Conservation (phyloP, 1,284 basidiomycete species). For the Cutaneotrichosporon cavernicola region DNA sequence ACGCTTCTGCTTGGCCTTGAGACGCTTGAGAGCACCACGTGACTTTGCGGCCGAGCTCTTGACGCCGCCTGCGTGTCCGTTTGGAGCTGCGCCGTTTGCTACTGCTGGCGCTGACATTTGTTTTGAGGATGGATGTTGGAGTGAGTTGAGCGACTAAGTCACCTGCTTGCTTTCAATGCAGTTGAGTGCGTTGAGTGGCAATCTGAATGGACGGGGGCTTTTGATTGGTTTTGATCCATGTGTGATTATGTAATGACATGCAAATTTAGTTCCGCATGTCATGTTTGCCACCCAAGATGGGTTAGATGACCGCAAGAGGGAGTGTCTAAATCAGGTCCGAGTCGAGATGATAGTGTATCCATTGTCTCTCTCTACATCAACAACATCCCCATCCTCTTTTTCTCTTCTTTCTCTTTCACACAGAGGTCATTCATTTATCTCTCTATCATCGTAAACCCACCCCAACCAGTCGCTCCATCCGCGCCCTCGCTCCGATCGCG, state of each 20-base stretch:
- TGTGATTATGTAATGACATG: not conserved
- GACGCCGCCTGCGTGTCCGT: conserved; percentile 26
- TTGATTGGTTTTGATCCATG: not conserved
- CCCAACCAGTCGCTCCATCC: not conserved
- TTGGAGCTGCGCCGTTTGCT: conserved; percentile 22
- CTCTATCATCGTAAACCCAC: not conserved
- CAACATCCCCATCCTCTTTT: not conserved
- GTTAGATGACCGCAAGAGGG: not conserved
- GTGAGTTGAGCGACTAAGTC: not conserved
- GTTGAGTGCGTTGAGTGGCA: conserved; percentile 3
- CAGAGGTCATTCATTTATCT: not conserved
- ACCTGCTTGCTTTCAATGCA: not conserved
- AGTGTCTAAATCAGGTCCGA: not conserved
- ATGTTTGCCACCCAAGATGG: conserved; percentile 15
- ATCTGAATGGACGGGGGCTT: not conserved
- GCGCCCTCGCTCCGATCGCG: not conserved
- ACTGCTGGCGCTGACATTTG: conserved; percentile 25
- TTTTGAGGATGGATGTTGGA: not conserved
- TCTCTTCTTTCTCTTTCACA: not conserved
- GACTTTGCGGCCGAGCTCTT: conserved; percentile 44
- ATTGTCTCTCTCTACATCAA: not conserved
- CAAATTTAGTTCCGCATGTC: not conserved
- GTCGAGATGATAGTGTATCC: not conserved
- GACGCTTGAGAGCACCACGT: conserved; percentile 45
- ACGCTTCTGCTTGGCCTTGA: conserved; percentile 48